phyloP scores from a whole-genome alignment of 441 rosid species.

The Erodium moschatum region DNA sequence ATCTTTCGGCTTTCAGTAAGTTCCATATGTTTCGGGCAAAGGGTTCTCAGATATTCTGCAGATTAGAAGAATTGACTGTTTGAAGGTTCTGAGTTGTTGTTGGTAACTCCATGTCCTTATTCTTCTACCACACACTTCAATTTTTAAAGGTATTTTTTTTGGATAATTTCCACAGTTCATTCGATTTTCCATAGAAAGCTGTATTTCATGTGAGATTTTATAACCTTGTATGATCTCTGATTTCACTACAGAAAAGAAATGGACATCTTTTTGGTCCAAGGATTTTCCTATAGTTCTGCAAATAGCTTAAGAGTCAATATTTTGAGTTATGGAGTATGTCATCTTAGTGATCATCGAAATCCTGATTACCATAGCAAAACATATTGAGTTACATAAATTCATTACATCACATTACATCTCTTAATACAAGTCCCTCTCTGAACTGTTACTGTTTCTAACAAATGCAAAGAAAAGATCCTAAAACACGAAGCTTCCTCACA shows the following conservation, averaged over 20 bases:
- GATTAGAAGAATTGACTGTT: slow-evolving; percentile 23
- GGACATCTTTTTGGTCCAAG: not conserved
- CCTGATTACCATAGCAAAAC: not conserved
- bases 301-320: too few relatives aligned
- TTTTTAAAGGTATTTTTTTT: slow-evolving; percentile 1
- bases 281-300: too few relatives aligned
- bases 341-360: not conserved
- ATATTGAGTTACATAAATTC: not conserved
- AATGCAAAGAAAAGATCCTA: not conserved
- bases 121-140: too few relatives aligned
- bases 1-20: slow-evolving; percentile 9
- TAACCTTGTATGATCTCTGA: slow-evolving; percentile 17
- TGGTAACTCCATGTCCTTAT: too few relatives aligned
- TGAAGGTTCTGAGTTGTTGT: slow-evolving; percentile 14
- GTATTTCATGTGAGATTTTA: slow-evolving; percentile 16
- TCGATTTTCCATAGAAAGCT: slow-evolving; percentile 16
- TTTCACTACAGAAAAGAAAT: slow-evolving; percentile 13
- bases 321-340: too few relatives aligned
- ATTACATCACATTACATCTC: not conserved
- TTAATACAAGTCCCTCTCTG: not conserved
- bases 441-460: not conserved
- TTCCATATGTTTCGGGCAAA: slow-evolving; percentile 12
- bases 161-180: slow-evolving; percentile 11
- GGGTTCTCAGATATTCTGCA: slow-evolving; percentile 15
- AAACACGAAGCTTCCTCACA: not conserved